Evolutionary conservation across 441 rosid species (phyloP), one percentile per base, ranked within the genome.

Genomic region (Pelargonium fulgidum): DNA sequence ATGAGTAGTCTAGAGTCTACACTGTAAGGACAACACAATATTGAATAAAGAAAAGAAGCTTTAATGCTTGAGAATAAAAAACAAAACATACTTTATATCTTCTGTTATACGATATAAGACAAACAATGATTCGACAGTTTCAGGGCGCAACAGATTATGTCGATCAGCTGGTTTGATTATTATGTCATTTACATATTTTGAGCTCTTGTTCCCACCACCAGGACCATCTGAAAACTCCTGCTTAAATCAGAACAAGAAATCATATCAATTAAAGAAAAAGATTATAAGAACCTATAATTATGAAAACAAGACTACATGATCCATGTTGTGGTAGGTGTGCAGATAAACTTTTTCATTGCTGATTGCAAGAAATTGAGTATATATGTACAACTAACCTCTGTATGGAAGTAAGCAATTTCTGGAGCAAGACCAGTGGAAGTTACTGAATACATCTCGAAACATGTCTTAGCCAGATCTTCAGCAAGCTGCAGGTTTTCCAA

Each of bases 391-490:
- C 87, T 66, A 71, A 89, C 99, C 90, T 85, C 50, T 17, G 98
- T 89, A 73, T 90, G 99, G 75, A 94, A 94, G 83, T 92, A 94
- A 64, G 92, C 97, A 78, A 90, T 94, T 83, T 94, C 99, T 13
- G 98, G 97, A 76, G 98, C 92, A 71, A 94, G 96, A 62, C 99
- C 97, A 14, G 99, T 90, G 70, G 97, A 85, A 74, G 99, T 94
- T 54, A 86, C 96, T 65, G 87, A 81, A 80, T 94, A 94, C 94
- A 90, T 92, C 85, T 94, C 90, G 84, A 87, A 89, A 81, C 98
- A 94, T 68, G 99, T 89, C 71, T 90, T 85, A n/a, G 87, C 90
- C 69, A 92, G 81, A 66, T 92, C 96, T 81, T 94, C 97, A 4
- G 97, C 98, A 69, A 94, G 98, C 86, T 89, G 89, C 84, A 94